phyloP scores from a whole-genome alignment of 805 yeast genomes.

The Sugiyamaella lignohabitans region DNA sequence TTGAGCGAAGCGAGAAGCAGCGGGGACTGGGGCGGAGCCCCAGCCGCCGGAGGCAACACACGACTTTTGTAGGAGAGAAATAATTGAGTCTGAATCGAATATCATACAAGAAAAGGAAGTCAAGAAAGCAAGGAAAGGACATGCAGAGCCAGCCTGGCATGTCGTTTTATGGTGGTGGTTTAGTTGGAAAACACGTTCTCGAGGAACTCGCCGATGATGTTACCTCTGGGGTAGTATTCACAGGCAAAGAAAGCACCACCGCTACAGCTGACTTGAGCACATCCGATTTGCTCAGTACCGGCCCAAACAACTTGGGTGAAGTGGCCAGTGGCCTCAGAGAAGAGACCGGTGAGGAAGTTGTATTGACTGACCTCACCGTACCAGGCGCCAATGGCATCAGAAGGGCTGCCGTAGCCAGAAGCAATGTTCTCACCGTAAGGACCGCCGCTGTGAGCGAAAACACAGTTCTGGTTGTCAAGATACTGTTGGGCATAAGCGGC shows the following conservation, averaged over 20 bases:
- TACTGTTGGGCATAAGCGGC: slow-evolving; percentile 56
- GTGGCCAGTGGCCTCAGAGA: slow-evolving; percentile 56
- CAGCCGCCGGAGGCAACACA: too few species aligned
- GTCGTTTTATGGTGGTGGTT: too few species aligned
- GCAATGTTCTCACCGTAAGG: slow-evolving; percentile 78
- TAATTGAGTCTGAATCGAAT: too few species aligned
- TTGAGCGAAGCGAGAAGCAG: too few species aligned
- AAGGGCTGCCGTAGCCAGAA: slow-evolving; percentile 51
- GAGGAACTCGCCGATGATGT: slow-evolving; percentile 32
- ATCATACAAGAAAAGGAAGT: too few species aligned
- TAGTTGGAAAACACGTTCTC: slow-evolving; percentile 23
- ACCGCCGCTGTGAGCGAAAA: slow-evolving; percentile 60
- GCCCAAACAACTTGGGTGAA: slow-evolving; percentile 80
- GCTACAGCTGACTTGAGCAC: slow-evolving; percentile 60
- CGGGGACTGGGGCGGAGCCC: too few species aligned
- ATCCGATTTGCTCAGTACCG: slow-evolving; percentile 54
- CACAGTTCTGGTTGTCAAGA: slow-evolving; percentile 35
- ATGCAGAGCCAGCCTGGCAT: too few species aligned
- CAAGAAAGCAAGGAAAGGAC: too few species aligned
- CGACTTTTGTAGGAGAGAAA: too few species aligned
- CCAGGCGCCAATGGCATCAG: slow-evolving; percentile 57
- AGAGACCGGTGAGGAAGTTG: slow-evolving; percentile 39
- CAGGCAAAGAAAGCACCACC: slow-evolving; percentile 62
- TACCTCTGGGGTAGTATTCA: slow-evolving; percentile 71
- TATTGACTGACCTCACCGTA: slow-evolving; percentile 56